These are phyloP conservation scores for Phaeoacremonium minimum DNA, from an alignment of 2,329 filamentous ascomycete species.

Conservation along the genomic window DNA sequence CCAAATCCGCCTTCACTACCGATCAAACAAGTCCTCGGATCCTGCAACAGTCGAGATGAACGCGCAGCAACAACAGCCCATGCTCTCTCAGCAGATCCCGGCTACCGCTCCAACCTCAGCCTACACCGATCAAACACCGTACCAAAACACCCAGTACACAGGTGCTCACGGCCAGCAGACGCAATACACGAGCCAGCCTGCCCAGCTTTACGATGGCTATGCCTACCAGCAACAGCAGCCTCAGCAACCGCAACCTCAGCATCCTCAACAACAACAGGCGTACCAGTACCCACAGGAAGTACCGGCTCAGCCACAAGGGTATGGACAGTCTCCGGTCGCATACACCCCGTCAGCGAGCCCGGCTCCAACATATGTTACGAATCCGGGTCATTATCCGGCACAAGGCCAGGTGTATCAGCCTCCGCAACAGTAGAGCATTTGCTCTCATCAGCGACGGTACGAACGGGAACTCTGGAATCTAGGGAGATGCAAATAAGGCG, in stretches of 20 bases:
- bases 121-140: background rate
- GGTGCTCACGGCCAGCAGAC: no score
- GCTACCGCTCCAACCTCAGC: background rate
- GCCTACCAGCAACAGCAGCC: constrained; percentile 7
- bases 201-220: constrained; percentile 12
- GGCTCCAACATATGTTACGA: no score
- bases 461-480: no score
- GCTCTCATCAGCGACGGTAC: no score
- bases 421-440: no score
- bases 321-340: no score
- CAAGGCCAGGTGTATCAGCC: no score
- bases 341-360: no score
- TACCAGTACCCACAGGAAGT: background rate
- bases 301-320: no score
- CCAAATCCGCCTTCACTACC: constrained; percentile 19
- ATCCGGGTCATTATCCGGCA: no score
- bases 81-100: constrained; percentile 6
- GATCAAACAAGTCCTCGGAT: constrained; percentile 13
- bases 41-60: constrained; percentile 22
- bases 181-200: constrained; percentile 4
- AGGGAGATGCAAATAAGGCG: no score
- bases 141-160: constrained; percentile 13
- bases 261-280: no score
- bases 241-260: constrained; percentile 1
- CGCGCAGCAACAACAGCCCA: constrained; percentile 14